These are phyloP conservation scores for Hysterium pulicare DNA, from an alignment of 2,329 filamentous ascomycete species.

Conservation along the genomic window DNA sequence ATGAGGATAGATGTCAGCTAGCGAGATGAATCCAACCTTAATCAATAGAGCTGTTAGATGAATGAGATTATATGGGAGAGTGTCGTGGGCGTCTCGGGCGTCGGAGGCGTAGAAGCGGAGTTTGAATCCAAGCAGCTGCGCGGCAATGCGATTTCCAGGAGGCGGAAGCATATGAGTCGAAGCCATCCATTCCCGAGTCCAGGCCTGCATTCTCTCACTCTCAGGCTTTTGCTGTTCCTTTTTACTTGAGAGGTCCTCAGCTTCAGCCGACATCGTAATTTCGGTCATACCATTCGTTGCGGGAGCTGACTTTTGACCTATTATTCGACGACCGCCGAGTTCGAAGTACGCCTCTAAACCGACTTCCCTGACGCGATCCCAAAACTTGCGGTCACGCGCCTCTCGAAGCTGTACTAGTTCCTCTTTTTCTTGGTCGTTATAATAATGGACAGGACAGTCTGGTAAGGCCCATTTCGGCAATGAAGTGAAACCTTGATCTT, in stretches of 20 bases:
- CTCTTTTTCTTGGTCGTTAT: constrained; percentile 66
- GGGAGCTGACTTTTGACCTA: constrained; percentile 42
- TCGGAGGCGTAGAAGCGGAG: constrained; percentile 88
- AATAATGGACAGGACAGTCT: constrained; percentile 59
- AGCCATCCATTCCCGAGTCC: constrained; percentile 66
- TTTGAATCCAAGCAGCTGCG: constrained; percentile 95
- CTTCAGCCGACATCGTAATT: constrained; percentile 8
- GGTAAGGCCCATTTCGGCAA: constrained; percentile 86
- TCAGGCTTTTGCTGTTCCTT: constrained; percentile 34
- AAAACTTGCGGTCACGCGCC: constrained; percentile 72
- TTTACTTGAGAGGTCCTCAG: too few species aligned
- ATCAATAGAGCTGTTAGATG: constrained; percentile 89
- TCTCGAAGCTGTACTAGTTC: constrained; percentile 56
- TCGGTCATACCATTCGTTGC: constrained; percentile 12
- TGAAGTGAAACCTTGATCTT: constrained; percentile 56
- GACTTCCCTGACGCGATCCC: constrained; percentile 70
- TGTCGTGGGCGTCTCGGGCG: constrained; percentile 69
- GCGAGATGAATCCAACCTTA: constrained; percentile 94
- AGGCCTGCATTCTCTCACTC: constrained; percentile 45
- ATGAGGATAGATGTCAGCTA: constrained; percentile 87
- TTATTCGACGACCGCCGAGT: constrained; percentile 68
- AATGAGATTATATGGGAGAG: constrained; percentile 86
- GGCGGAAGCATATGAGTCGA: constrained; percentile 79
- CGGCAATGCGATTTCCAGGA: constrained; percentile 82
- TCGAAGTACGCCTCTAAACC: constrained; percentile 88